Evolutionary conservation across 1,284 basidiomycete genomes (phyloP), one percentile per base, ranked within the genome.

Genomic region (Leccinum angustisporum): DNA sequence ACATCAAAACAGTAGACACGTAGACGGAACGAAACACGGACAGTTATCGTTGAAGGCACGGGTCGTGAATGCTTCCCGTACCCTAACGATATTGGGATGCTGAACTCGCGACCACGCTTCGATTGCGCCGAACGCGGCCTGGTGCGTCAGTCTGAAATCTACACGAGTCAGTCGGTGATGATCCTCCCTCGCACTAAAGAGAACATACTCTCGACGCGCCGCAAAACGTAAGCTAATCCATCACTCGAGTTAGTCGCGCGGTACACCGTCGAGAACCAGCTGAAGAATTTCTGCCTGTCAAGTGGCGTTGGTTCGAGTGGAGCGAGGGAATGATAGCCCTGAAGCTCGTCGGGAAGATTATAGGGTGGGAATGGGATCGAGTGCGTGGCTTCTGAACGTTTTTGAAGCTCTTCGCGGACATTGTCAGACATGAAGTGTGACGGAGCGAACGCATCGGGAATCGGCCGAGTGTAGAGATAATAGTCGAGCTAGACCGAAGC

Each of bases 1-100:
- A 63, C 53, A 51, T 65, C 56, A 64, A 58, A 67, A 55, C 31
- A 43, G 40, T 27, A 58, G 58, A 56, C 56, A 53, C 43, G 31
- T 30, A 46, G 40, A 56, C 9, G 46, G 43, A 61, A 50, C 36
- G 36, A 56, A 55, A 56, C 14, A 81, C 88, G 63, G 70, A 96
- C 95, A 98, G 68, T 88, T 90, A 73, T 98, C 97, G 63, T 89
- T 88, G 76, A 99, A 99, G 0, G 93, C 88, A 50, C 91, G 85
- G 0, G 96, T 97, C 0, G 97, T 98, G 78, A 99, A 99, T 0
- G 97, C 97, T 76, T 99, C 97, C 54, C 87, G 85, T 8, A 98
- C 81, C 18, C 86, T 80, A 30, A 97, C 87, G 65, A 99, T 91
- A 68, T 86, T 89, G 0, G 97, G 95, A 79, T 99, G 96, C 18